These are phyloP conservation scores for Actinomucor elegans DNA, from an alignment of 371 early-diverging fungal genomes.

Conservation along the genomic window DNA sequence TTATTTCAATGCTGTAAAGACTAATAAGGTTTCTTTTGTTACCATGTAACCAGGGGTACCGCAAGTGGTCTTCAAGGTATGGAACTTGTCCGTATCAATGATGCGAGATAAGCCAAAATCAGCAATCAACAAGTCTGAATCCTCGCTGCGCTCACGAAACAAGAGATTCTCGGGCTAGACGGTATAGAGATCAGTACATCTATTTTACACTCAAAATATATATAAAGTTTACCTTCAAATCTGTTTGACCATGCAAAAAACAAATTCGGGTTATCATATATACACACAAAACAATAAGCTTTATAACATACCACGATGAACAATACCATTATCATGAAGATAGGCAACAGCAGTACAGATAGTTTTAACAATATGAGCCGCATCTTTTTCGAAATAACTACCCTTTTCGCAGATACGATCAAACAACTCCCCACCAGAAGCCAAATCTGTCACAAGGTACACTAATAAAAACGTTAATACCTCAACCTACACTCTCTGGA, in stretches of 20 bases:
- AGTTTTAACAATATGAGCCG: conserved; percentile 77
- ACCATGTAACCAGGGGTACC: conserved; percentile 91
- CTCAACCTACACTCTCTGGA: neutral
- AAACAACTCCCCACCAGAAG: conserved; percentile 90
- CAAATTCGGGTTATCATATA: too few relatives aligned
- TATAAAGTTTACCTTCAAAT: conserved; percentile 47
- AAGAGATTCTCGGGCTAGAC: conserved; percentile 84
- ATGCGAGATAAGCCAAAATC: conserved; percentile 91
- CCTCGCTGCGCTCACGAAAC: conserved; percentile 72
- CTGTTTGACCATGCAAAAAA: too few relatives aligned
- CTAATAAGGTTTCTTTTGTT: too few relatives aligned
- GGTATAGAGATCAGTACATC: neutral
- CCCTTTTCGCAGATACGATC: conserved; percentile 83
- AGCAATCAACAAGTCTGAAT: conserved; percentile 76
- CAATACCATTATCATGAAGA: conserved; percentile 83
- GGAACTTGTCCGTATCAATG: conserved; percentile 77
- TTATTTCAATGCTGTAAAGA: too few relatives aligned
- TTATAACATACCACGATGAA: conserved; percentile 75
- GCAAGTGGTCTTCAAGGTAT: conserved; percentile 77
- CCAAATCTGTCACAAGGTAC: conserved; percentile 90
- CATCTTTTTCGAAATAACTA: conserved; percentile 85
- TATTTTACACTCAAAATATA: neutral
- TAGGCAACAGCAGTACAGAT: conserved; percentile 79
- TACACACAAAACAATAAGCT: neutral
- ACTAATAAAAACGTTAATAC: conserved; percentile 38